phyloP scores from a whole-genome alignment of 768 basidiomycete species.

The Psilocybe azurescens region DNA sequence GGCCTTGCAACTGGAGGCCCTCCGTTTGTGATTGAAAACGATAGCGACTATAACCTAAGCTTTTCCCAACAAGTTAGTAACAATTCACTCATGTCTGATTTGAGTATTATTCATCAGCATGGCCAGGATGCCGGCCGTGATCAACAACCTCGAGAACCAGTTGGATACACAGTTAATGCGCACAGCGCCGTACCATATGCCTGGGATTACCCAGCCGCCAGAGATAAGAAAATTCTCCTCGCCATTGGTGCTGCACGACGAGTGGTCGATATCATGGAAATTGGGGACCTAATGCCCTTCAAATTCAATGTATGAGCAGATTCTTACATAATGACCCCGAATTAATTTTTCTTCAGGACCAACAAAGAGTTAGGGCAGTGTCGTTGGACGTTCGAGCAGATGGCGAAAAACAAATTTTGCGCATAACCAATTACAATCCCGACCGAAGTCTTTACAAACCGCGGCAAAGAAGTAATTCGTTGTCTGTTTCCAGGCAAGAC shows the following conservation, averaged over 20 bases:
- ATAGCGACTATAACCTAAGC: slow-evolving; percentile 71
- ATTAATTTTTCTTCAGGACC: slow-evolving; percentile 41
- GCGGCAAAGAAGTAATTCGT: slow-evolving; percentile 50
- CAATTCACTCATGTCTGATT: slow-evolving; percentile 2
- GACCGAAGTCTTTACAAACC: slow-evolving; percentile 91
- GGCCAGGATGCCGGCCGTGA: slow-evolving; percentile 51
- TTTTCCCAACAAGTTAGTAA: slow-evolving; percentile 74
- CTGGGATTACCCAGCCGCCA: slow-evolving; percentile 92
- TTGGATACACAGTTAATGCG: slow-evolving; percentile 62
- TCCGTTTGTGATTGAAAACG: slow-evolving; percentile 93
- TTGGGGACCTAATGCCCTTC: slow-evolving; percentile 90
- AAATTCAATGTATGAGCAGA: slow-evolving; percentile 68
- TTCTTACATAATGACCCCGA: neutral
- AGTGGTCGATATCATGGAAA: slow-evolving; percentile 91
- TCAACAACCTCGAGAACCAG: slow-evolving; percentile 42
- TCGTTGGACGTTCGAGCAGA: slow-evolving; percentile 95
- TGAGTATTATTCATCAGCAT: neutral
- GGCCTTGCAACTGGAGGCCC: slow-evolving; percentile 70
- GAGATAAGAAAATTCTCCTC: slow-evolving; percentile 79
- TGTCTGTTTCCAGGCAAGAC: slow-evolving; percentile 65
- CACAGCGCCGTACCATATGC: slow-evolving; percentile 72
- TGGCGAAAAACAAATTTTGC: slow-evolving; percentile 80
- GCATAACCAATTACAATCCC: slow-evolving; percentile 86
- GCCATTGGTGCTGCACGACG: slow-evolving; percentile 64
- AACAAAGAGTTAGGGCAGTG: slow-evolving; percentile 64